Evolutionary conservation across 2,329 filamentous ascomycete species (phyloP).

Genomic region (Epichloe hybrida): DNA sequence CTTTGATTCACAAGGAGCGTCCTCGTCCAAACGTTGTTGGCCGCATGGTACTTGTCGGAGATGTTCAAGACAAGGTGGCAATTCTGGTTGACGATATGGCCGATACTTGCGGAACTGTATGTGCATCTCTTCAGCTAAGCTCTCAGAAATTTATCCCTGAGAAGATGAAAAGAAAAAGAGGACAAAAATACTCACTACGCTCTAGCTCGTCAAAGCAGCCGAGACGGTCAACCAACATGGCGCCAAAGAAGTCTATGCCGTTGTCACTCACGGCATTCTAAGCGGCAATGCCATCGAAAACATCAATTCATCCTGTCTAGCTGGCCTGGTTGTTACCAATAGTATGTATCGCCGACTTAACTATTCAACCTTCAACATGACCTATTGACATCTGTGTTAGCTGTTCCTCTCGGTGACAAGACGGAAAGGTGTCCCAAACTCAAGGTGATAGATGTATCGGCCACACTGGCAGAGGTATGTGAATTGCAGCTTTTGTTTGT

Average conservation of each 20-base stretch:
- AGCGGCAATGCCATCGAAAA: constrained; percentile 80
- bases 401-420: constrained; percentile 53
- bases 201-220: constrained; percentile 60
- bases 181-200: background rate
- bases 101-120: constrained; percentile 74
- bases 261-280: constrained; percentile 88
- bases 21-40: constrained; percentile 76
- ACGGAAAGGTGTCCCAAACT: constrained; percentile 65
- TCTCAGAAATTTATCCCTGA: background rate
- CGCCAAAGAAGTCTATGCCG: constrained; percentile 78
- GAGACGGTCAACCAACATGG: constrained; percentile 78
- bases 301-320: constrained; percentile 64
- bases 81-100: constrained; percentile 98
- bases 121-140: background rate
- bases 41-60: constrained; percentile 83
- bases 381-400: constrained; percentile 15
- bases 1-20: constrained; percentile 93
- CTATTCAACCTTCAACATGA: background rate
- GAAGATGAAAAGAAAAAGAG: background rate
- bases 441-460: constrained; percentile 83
- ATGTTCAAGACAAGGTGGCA: constrained; percentile 79
- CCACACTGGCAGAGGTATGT: constrained; percentile 54
- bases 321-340: constrained; percentile 78
- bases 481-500: background rate
- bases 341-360: constrained; percentile 29